phyloP scores from a whole-genome alignment of 306 rosid genomes.

The Senna tora region DNA sequence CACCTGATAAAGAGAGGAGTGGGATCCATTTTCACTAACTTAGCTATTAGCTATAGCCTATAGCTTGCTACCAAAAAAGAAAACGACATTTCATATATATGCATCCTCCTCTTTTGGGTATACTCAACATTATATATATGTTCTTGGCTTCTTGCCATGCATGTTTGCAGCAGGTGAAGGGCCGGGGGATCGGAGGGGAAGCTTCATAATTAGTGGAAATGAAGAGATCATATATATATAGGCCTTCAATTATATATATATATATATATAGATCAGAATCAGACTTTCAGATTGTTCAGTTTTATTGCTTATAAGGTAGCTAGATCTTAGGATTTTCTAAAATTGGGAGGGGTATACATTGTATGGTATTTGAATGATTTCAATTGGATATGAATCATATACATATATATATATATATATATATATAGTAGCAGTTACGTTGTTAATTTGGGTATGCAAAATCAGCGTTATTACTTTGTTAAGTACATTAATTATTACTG shows the following conservation, averaged over 20 bases:
- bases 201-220: no score
- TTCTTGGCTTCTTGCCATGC: no score
- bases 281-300: conserved; percentile 19
- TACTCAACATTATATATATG: no score
- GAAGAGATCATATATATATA: not conserved
- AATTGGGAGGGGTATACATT: conserved; percentile 32
- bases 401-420: no score
- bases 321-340: conserved; percentile 31
- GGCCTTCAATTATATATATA: no score
- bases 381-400: no score
- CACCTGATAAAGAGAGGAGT: conserved; percentile 14
- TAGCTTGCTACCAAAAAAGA: conserved; percentile 27
- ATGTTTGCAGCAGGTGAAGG: no score
- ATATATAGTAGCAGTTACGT: no score
- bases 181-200: no score
- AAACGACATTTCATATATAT: not conserved
- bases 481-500: conserved; percentile 1
- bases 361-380: conserved; percentile 33
- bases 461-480: conserved; percentile 5
- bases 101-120: not conserved
- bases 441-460: not conserved
- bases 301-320: conserved; percentile 6
- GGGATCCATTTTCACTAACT: conserved; percentile 15
- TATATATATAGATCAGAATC: no score
- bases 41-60: conserved; percentile 38